Conservation (phyloP, 1,284 basidiomycete species). For the Athelia psychrophila region DNA sequence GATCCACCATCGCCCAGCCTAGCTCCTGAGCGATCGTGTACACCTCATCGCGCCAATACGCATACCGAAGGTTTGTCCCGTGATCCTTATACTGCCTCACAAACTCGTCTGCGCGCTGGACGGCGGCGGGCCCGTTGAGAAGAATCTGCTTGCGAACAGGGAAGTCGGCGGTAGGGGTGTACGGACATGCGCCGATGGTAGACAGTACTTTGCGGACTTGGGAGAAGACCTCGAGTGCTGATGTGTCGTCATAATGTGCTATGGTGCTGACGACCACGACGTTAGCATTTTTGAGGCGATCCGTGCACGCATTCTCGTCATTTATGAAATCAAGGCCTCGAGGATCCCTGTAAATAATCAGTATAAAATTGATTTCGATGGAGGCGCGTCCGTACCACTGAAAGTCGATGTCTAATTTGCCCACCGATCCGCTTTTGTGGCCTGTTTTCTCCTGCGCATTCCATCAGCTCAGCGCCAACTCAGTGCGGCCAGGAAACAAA, state of each 20-base stretch:
- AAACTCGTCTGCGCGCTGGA: conserved; percentile 4
- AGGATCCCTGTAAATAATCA: background rate
- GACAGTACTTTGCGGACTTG: background rate
- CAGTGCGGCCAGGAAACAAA: too few relatives aligned
- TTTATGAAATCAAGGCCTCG: background rate
- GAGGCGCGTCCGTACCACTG: conserved; percentile 1
- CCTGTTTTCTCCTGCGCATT: conserved; percentile 1
- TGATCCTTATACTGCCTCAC: conserved; percentile 3
- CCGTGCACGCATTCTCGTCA: background rate
- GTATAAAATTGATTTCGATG: background rate
- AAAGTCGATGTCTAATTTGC: conserved; percentile 1
- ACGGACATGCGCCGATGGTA: background rate
- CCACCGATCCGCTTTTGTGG: conserved; percentile 1
- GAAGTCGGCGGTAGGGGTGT: background rate
- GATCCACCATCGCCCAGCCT: conserved; percentile 1
- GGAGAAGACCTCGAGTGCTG: background rate
- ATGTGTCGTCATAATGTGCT: background rate
- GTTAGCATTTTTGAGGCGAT: background rate
- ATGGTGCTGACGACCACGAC: conserved; percentile 1
- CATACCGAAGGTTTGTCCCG: conserved; percentile 3
- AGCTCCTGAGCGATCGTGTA: background rate
- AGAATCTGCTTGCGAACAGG: background rate
- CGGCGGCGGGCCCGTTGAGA: background rate
- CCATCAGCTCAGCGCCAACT: too few relatives aligned
- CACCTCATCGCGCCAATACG: background rate